A percentile compares a stretch with the other conserved stretches of the same genome.
phyloP scores from a whole-genome alignment of 768 basidiomycete genomes.

The Pisolithus albus region DNA sequence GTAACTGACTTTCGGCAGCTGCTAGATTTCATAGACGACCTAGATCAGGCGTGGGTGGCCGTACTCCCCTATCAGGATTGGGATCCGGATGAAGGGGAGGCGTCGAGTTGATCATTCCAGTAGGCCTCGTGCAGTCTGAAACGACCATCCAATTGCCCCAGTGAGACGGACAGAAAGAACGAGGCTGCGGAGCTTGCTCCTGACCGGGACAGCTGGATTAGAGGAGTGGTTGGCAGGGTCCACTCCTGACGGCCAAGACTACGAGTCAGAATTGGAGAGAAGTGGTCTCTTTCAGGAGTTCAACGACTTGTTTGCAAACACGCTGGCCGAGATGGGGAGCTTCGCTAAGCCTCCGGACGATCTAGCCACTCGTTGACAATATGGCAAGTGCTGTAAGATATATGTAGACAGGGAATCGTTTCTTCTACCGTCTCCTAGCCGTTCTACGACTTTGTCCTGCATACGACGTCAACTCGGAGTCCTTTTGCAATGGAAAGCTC shows the following conservation, averaged over 20 bases:
- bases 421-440: slow-evolving; percentile 35
- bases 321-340: slow-evolving; percentile 54
- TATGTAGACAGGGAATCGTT: not conserved
- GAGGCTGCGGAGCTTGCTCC: slow-evolving; percentile 59
- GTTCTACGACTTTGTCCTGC: slow-evolving; percentile 48
- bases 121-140: slow-evolving; percentile 25
- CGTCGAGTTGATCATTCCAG: slow-evolving; percentile 37
- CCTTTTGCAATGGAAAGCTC: not conserved
- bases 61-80: slow-evolving; percentile 59
- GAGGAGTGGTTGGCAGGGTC: slow-evolving; percentile 60
- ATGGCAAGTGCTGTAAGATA: not conserved
- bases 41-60: slow-evolving; percentile 69
- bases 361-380: slow-evolving; percentile 13
- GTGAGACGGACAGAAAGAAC: slow-evolving; percentile 67
- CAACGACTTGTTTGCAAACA: slow-evolving; percentile 55
- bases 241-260: slow-evolving; percentile 21
- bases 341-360: slow-evolving; percentile 27
- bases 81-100: slow-evolving; percentile 46
- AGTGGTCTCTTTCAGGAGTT: slow-evolving; percentile 56
- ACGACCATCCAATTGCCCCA: slow-evolving; percentile 32
- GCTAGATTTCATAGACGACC: slow-evolving; percentile 62
- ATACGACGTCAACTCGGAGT: slow-evolving; percentile 2
- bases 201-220: slow-evolving; percentile 49
- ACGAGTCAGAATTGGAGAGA: slow-evolving; percentile 36
- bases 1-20: slow-evolving; percentile 41